Conservation (phyloP, 78 protist genomes). For the Cyanophora paradoxa region DNA sequence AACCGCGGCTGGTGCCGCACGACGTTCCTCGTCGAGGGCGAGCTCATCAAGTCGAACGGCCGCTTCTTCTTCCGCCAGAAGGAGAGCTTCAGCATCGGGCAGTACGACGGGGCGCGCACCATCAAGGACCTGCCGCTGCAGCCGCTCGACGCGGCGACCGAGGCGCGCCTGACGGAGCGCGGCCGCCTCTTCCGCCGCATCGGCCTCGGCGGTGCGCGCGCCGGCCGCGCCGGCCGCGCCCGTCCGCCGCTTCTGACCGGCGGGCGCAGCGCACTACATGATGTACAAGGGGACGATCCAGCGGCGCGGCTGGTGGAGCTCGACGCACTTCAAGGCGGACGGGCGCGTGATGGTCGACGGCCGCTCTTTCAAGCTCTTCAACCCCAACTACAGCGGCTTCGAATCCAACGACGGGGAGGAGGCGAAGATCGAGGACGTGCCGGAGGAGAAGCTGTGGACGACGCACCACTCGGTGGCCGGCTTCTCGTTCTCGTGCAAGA, state of each 20-base stretch:
- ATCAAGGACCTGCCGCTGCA: not conserved
- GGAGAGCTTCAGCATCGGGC: not conserved
- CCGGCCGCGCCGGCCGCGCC: not conserved
- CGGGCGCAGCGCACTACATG: not conserved
- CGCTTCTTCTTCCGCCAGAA: not conserved
- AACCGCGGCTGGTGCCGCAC: not conserved
- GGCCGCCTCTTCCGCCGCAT: not conserved
- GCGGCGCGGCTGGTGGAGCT: not conserved
- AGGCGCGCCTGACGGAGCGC: not conserved
- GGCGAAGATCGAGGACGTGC: not conserved
- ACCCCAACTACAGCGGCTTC: not conserved
- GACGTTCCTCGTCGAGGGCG: not conserved
- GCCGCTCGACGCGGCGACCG: not conserved
- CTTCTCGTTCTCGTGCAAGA: constrained; percentile 16
- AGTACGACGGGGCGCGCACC: not conserved
- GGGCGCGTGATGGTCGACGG: constrained; percentile 6
- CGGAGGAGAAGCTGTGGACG: not conserved
- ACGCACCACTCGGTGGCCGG: not conserved
- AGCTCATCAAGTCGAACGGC: not conserved
- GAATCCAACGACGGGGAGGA: not conserved
- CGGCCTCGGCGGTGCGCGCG: not conserved
- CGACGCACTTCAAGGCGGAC: not conserved
- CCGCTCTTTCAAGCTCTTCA: not conserved
- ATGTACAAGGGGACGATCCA: no score
- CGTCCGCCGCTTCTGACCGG: not conserved